A percentile compares a stretch with the other conserved stretches of the same genome.
Conservation (phyloP, 108 stramenopile species). For the Skeletonema costatum region DNA sequence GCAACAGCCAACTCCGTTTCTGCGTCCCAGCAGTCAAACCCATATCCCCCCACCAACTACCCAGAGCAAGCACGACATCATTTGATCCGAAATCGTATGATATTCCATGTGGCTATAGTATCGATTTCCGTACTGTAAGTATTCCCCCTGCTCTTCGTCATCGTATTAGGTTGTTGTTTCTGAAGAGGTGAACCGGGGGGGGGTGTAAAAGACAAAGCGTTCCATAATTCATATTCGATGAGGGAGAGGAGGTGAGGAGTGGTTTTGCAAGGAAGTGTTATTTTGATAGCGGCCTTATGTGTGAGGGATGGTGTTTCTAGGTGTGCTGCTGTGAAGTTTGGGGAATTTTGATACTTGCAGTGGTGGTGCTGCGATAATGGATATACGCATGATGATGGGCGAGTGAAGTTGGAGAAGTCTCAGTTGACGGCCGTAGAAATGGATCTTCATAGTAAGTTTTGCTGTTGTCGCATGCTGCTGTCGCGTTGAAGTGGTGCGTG, state of each 20-base stretch:
- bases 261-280: conserved; percentile 20
- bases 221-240: conserved; percentile 42
- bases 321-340: conserved; percentile 20
- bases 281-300: conserved; percentile 26
- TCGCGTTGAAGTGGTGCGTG: background rate
- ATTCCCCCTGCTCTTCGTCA: conserved; percentile 12
- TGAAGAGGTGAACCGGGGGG: conserved; percentile 17
- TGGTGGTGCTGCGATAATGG: too few species aligned
- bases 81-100: conserved; percentile 39
- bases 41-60: conserved; percentile 42
- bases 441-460: background rate
- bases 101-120: conserved; percentile 44
- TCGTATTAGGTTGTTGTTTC: conserved; percentile 16
- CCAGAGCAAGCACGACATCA: conserved; percentile 32
- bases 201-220: conserved; percentile 39
- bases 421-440: background rate
- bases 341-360: background rate
- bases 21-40: conserved; percentile 33
- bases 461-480: background rate
- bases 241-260: conserved; percentile 29
- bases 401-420: background rate
- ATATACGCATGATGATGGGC: background rate
- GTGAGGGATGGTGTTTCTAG: conserved; percentile 21
- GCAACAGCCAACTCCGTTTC: conserved; percentile 38
- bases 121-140: conserved; percentile 22